Base-by-base conservation (phyloP, 352 stramenopile species). In the Globisporangium mamillatum region DNA sequence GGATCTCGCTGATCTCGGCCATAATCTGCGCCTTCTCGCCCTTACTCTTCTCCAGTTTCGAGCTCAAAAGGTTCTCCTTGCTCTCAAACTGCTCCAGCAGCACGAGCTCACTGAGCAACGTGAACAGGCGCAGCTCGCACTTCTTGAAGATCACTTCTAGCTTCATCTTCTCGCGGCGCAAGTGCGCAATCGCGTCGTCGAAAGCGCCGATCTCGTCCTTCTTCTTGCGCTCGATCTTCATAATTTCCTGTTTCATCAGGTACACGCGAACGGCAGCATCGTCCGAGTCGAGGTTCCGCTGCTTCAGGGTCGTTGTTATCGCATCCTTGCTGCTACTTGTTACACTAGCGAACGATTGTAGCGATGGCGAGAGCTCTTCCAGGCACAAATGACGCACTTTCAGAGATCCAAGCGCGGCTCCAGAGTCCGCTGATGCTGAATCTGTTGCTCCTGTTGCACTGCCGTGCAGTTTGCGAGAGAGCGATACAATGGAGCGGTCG, bases 21-120 rank as follows among this genome's bases (percentile, higher is more conserved):
- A 97, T 75, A 27, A 98, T 88, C 58, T 95, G 79, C 2, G 80
- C 86, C 71, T 97, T 97, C 60, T 98, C 89, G 22, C 72, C 71
- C 62, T 86, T 85, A 69, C 77, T 93, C 68, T 91, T 92, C 27
- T 96, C 81, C 38, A 97, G 77, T 63, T 98, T 98, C 8, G 75
- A 86, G 52, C 78, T 90, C 63, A 98, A 68, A 32, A 95, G 66
- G 56, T 86, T 93, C 66, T 98, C 94, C 65, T 94, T 94, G 65
- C 75, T 90, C 67, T 97, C 94, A 63, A 98, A 97, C 34, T 94
- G 88, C 68, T 97, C 87, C 3, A 98, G 82, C 32, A 98, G 73
- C 41, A 81, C 74, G 25, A 98, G 73, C 64, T 98, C 94, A 60
- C 90, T 86, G 18, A 82, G 71, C 10, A 98, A 71, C 16, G 93